Evolutionary conservation across 2,329 filamentous ascomycete genomes (phyloP).

Genomic region (Teratosphaeria pseudoeucalypti): DNA sequence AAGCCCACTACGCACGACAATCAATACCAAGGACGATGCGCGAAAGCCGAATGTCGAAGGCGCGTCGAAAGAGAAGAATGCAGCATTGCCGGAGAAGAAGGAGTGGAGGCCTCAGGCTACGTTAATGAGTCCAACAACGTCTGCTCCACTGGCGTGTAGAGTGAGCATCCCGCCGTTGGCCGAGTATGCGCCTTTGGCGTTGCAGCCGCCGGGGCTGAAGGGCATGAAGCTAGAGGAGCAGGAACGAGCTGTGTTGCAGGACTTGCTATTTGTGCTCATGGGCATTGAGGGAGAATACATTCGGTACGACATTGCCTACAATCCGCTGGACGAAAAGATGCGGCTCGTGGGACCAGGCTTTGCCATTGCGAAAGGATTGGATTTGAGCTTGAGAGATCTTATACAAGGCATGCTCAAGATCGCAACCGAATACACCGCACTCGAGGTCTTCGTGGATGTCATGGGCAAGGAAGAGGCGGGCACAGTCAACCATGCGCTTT

Average conservation of each 20-base stretch:
- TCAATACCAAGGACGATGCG: neutral
- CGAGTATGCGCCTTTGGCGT: conserved; percentile 56
- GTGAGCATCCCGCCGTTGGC: conserved; percentile 52
- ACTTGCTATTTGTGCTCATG: conserved; percentile 92
- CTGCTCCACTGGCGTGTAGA: conserved; percentile 60
- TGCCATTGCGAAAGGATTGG: conserved; percentile 69
- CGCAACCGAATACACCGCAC: conserved; percentile 83
- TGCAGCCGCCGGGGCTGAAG: conserved; percentile 58
- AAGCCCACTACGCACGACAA: neutral
- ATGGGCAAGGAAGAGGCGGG: conserved; percentile 90
- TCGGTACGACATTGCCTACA: conserved; percentile 70
- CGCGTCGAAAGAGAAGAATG: conserved; percentile 1
- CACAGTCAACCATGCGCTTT: conserved; percentile 88
- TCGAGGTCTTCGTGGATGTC: conserved; percentile 88
- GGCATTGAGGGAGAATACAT: conserved; percentile 98
- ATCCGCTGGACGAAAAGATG: conserved; percentile 76
- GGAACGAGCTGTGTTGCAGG: conserved; percentile 78
- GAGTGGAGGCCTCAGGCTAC: conserved; percentile 71
- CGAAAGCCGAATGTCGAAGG: neutral
- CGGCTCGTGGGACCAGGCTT: conserved; percentile 74
- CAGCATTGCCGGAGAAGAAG: neutral
- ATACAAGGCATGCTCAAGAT: conserved; percentile 83
- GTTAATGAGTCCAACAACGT: conserved; percentile 53
- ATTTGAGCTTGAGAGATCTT: conserved; percentile 82
- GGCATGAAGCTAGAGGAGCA: conserved; percentile 70